Evolutionary conservation across 2,329 filamentous ascomycete species (phyloP).

Genomic region (Dothideomycetes sp.): DNA sequence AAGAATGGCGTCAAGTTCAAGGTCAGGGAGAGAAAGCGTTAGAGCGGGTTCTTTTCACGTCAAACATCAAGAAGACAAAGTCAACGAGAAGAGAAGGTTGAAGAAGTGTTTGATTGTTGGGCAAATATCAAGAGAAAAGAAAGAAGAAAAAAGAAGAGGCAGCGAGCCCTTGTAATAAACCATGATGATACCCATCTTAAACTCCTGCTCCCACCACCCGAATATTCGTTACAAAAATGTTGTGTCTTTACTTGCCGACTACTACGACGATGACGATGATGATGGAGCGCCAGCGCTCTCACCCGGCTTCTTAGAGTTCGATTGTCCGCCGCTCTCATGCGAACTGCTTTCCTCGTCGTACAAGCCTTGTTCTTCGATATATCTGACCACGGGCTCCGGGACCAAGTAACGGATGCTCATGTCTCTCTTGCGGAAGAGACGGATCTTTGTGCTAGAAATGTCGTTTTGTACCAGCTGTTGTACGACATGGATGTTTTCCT

Average conservation of each 20-base stretch:
- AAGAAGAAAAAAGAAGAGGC: too few species aligned
- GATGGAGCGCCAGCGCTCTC: slow-evolving; percentile 22
- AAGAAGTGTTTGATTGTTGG: too few species aligned
- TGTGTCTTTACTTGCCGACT: background rate
- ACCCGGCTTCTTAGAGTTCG: slow-evolving; percentile 26
- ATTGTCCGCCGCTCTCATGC: slow-evolving; percentile 12
- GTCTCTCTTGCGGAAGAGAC: slow-evolving; percentile 66
- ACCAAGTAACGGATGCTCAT: slow-evolving; percentile 75
- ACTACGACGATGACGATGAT: too few species aligned
- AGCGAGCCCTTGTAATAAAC: too few species aligned
- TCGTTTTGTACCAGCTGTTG: slow-evolving; percentile 82
- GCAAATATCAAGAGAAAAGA: too few species aligned
- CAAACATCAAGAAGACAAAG: too few species aligned
- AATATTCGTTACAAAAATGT: too few species aligned
- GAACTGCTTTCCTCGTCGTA: slow-evolving; percentile 28
- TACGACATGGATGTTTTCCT: slow-evolving; percentile 80
- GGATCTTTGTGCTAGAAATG: slow-evolving; percentile 72
- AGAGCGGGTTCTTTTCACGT: background rate
- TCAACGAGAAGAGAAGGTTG: too few species aligned
- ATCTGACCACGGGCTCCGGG: slow-evolving; percentile 61
- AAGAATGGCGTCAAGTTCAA: slow-evolving; percentile 58
- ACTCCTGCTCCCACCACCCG: too few species aligned
- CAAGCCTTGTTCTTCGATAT: slow-evolving; percentile 29
- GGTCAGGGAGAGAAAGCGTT: slow-evolving; percentile 52
- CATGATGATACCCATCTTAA: too few species aligned